phyloP scores from a whole-genome alignment of 164 flowering plant genomes.

The Berberis vulgaris region DNA sequence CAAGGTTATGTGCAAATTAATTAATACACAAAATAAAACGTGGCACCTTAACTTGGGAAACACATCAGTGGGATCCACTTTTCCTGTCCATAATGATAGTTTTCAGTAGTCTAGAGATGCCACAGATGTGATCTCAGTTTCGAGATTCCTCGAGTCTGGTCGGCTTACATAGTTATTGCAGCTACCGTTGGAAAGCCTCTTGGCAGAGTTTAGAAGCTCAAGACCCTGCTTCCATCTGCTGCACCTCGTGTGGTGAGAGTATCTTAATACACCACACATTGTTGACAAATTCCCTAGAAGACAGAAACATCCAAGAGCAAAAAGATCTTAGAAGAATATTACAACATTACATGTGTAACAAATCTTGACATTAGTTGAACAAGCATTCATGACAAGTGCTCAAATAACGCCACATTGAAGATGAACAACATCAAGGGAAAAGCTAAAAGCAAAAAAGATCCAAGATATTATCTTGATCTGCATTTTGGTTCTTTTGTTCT shows the following conservation, averaged over 20 bases:
- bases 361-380: too few species aligned
- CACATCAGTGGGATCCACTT: not conserved
- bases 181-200: constrained; percentile 47
- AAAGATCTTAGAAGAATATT: not conserved
- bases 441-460: not conserved
- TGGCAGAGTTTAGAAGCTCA: constrained; percentile 55
- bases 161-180: constrained; percentile 48
- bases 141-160: constrained; percentile 47
- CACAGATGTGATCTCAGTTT: constrained; percentile 56
- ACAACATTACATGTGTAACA: not conserved
- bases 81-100: not conserved
- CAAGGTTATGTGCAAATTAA: not conserved
- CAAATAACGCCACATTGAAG: too few species aligned
- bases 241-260: constrained; percentile 90
- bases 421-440: too few species aligned
- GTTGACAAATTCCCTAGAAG: constrained; percentile 84
- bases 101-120: constrained; percentile 57
- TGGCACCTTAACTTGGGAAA: not conserved
- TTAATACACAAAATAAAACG: constrained; percentile 2
- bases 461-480: too few species aligned
- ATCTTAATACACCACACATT: constrained; percentile 90
- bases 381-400: too few species aligned
- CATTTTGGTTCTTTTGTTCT: too few species aligned
- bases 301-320: not conserved
- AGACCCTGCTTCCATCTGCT: constrained; percentile 70